Percentiles rank a stretch among this genome's conserved stretches.
phyloP scores from a whole-genome alignment of 164 flowering plant genomes.

The Umbilicus rupestris region DNA sequence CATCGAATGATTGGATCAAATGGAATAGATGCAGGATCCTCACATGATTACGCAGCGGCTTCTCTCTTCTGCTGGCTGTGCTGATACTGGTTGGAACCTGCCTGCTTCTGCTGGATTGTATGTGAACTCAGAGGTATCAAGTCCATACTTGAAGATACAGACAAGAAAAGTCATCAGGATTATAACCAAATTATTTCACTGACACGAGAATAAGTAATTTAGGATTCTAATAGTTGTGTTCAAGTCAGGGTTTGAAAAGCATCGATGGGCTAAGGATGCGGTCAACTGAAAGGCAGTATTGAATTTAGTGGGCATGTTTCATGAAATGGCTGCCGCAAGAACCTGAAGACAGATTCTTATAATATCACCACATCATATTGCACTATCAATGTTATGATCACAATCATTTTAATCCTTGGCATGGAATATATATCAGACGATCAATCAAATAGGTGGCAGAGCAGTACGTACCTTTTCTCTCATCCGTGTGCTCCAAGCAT shows the following conservation, averaged over 20 bases:
- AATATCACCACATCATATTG: not conserved
- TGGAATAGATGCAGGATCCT: slow-evolving; percentile 10
- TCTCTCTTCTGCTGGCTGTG: slow-evolving; percentile 51
- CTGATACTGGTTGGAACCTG: slow-evolving; percentile 43
- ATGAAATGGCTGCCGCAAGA: too few species aligned
- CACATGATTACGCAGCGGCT: slow-evolving; percentile 67
- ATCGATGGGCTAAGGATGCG: too few species aligned
- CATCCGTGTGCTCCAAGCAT: slow-evolving; percentile 92
- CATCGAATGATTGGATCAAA: too few species aligned
- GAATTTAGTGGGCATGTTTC: not conserved
- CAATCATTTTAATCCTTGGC: too few species aligned
- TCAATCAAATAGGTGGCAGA: not conserved
- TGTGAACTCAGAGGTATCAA: slow-evolving; percentile 77
- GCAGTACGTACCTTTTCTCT: slow-evolving; percentile 58
- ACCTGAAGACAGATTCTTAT: not conserved
- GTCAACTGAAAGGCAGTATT: not conserved
- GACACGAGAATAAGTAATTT: not conserved
- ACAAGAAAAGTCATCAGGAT: not conserved
- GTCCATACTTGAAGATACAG: slow-evolving; percentile 51
- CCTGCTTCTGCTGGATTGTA: slow-evolving; percentile 67
- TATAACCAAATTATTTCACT: not conserved
- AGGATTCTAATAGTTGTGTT: not conserved
- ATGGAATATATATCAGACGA: not conserved
- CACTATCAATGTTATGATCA: not conserved
- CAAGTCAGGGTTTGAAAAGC: not conserved